Conservation (phyloP, 2,329 filamentous ascomycete genomes). For the Botrytis pseudocinerea region DNA sequence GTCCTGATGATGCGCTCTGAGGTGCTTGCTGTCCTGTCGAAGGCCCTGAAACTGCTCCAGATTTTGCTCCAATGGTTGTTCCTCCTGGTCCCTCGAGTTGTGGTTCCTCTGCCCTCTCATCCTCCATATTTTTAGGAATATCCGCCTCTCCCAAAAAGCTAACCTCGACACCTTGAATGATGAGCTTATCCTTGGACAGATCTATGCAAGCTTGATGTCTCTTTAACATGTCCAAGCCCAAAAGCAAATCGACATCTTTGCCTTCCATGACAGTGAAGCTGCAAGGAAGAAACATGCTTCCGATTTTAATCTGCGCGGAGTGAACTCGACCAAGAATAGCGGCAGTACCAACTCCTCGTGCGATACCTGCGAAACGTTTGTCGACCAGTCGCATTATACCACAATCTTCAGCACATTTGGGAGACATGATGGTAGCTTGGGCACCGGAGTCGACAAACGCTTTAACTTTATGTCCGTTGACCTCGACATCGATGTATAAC, state of each 20-base stretch:
- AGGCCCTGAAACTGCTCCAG: constrained; percentile 68
- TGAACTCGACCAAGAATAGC: constrained; percentile 94
- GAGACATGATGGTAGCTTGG: constrained; percentile 98
- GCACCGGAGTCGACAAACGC: constrained; percentile 96
- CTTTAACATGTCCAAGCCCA: constrained; percentile 96
- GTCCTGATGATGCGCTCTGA: constrained; percentile 1
- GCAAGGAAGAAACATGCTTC: constrained; percentile 81
- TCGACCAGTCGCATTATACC: constrained; percentile 97
- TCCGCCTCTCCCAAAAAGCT: constrained; percentile 90
- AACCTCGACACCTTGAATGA: constrained; percentile 86
- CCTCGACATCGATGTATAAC: constrained; percentile 93
- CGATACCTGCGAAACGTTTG: constrained; percentile 86
- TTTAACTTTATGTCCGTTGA: constrained; percentile 90
- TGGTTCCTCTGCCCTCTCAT: constrained; percentile 74
- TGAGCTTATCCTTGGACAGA: constrained; percentile 76
- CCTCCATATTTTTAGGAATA: constrained; percentile 81
- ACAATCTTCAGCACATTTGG: constrained; percentile 83
- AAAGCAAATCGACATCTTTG: constrained; percentile 88
- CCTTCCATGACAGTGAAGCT: constrained; percentile 99
- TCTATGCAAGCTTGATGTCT: constrained; percentile 93
- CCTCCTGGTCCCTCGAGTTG: constrained; percentile 82
- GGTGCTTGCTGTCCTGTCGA: constrained; percentile 36
- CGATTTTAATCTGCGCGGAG: constrained; percentile 92
- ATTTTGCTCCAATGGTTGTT: constrained; percentile 81
- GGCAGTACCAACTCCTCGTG: constrained; percentile 90